A percentile compares a stretch with the other conserved stretches of the same genome.
Evolutionary conservation across 1,284 basidiomycete genomes (phyloP).

Genomic region (Tilletia setariae): DNA sequence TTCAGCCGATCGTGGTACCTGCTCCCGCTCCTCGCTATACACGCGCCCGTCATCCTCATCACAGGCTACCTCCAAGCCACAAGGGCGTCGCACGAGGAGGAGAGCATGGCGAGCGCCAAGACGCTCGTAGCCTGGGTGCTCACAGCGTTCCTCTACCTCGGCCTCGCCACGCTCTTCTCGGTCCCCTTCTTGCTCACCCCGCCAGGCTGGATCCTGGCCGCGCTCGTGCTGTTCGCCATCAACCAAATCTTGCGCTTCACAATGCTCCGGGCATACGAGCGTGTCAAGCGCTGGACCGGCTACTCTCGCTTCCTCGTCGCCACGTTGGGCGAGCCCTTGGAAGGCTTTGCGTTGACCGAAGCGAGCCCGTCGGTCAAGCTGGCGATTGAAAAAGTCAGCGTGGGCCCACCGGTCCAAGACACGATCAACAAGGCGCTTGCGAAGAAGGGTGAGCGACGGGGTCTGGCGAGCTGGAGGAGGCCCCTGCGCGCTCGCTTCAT

Average conservation of each 20-base stretch:
- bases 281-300: constrained; percentile 5
- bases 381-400: constrained; percentile 9
- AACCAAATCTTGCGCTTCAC: constrained; percentile 31
- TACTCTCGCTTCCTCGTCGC: constrained; percentile 4
- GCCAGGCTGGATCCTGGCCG: constrained; percentile 32
- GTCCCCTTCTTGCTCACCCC: constrained; percentile 39
- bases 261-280: constrained; percentile 15
- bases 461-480: background rate
- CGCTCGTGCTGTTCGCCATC: constrained; percentile 23
- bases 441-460: background rate
- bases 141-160: constrained; percentile 21
- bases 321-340: background rate
- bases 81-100: constrained; percentile 27
- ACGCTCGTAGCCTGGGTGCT: constrained; percentile 20
- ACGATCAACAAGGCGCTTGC: constrained; percentile 14
- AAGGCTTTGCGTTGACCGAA: background rate
- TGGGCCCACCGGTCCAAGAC: constrained; percentile 12
- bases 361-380: background rate
- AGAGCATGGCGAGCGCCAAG: constrained; percentile 30
- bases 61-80: constrained; percentile 18
- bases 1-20: constrained; percentile 7
- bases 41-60: constrained; percentile 23
- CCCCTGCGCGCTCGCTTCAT: constrained; percentile 7
- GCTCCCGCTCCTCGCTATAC: constrained; percentile 19
- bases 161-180: constrained; percentile 28